phyloP scores from a whole-genome alignment of 139 green algal species.

The Haematococcus lacustris region DNA sequence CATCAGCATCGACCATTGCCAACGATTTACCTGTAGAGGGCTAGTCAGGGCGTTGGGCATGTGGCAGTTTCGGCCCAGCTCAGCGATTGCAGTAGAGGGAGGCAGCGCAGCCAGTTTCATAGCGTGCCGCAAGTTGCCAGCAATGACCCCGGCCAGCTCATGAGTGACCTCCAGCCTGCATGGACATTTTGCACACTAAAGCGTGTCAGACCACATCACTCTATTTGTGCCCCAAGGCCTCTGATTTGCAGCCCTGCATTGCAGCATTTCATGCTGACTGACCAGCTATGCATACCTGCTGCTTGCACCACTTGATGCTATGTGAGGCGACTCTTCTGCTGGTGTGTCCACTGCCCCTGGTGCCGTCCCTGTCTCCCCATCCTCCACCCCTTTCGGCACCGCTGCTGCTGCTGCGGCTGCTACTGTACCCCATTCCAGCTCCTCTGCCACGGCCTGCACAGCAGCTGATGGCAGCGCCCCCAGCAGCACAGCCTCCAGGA shows the following conservation, averaged over 20 bases:
- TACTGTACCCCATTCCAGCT: not conserved
- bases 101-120: slow-evolving; percentile 15
- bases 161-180: not conserved
- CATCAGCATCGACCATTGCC: too few species aligned
- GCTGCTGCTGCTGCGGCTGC: not conserved
- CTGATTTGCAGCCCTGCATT: not conserved
- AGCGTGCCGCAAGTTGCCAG: slow-evolving; percentile 9
- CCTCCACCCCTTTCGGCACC: slow-evolving; percentile 7
- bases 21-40: too few species aligned
- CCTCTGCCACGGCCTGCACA: slow-evolving; percentile 11
- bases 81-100: slow-evolving; percentile 9
- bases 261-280: not conserved
- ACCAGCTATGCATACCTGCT: not conserved
- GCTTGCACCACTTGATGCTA: not conserved
- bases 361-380: not conserved
- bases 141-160: slow-evolving; percentile 14
- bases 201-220: too few species aligned
- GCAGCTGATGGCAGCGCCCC: slow-evolving; percentile 1
- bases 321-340: not conserved
- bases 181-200: too few species aligned
- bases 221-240: too few species aligned
- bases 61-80: slow-evolving; percentile 56
- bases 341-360: not conserved
- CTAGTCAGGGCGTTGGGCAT: slow-evolving; percentile 51
- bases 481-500: slow-evolving; percentile 40